These are phyloP conservation scores for Oldenlandia corymbosa DNA, from an alignment of 257 asterid genomes.

Conservation along the genomic window DNA sequence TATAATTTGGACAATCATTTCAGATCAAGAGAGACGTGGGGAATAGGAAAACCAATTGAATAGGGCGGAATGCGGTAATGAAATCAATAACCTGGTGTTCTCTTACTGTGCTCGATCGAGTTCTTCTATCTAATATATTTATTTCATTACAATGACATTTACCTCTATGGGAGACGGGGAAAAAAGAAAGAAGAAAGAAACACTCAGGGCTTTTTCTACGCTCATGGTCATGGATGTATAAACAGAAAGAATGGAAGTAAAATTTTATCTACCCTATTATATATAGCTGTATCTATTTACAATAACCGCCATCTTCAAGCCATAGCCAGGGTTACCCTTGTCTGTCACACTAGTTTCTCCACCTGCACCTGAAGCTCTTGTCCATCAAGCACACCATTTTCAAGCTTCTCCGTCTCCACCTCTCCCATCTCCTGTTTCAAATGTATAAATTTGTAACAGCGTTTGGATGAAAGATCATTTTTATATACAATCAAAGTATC, in stretches of 20 bases:
- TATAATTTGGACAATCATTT: too few relatives aligned
- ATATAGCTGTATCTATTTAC: conserved; percentile 34
- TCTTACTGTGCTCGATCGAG: background rate
- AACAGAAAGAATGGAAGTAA: conserved; percentile 14
- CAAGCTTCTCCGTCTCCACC: conserved; percentile 33
- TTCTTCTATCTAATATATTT: too few relatives aligned
- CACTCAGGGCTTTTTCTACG: conserved; percentile 17
- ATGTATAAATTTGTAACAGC: background rate
- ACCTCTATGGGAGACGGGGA: background rate
- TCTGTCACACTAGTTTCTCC: conserved; percentile 24
- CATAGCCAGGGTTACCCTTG: background rate
- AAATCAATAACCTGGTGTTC: too few relatives aligned
- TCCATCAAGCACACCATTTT: conserved; percentile 30
- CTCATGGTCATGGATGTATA: conserved; percentile 4
- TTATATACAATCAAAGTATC: too few relatives aligned
- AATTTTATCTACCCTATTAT: conserved; percentile 13
- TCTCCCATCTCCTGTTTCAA: conserved; percentile 36
- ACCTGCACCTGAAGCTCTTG: conserved; percentile 16
- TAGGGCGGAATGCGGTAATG: too few relatives aligned
- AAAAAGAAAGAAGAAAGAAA: background rate
- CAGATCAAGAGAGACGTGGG: too few relatives aligned
- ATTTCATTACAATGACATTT: conserved; percentile 19
- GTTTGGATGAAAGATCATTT: too few relatives aligned
- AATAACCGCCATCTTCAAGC: conserved; percentile 15
- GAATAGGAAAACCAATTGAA: too few relatives aligned